Percentiles rank a stretch among this genome's conserved stretches.
These are phyloP conservation scores for Peziza echinospora DNA, from an alignment of 495 filamentous ascomycete genomes.

Conservation along the genomic window DNA sequence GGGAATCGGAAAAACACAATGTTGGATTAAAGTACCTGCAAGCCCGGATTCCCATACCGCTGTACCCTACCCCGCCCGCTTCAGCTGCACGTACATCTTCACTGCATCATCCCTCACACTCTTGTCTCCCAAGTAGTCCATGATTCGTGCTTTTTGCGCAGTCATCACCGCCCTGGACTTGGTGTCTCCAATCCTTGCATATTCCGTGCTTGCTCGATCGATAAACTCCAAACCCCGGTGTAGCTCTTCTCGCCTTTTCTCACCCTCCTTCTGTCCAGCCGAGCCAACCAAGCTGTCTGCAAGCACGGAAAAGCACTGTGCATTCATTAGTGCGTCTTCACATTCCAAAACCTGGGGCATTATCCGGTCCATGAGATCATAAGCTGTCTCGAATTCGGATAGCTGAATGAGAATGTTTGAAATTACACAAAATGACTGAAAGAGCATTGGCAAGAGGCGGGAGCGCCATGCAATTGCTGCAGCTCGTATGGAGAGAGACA, in stretches of 20 bases:
- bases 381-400: constrained; percentile 51
- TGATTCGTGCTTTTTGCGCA: constrained; percentile 66
- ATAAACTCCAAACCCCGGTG: constrained; percentile 43
- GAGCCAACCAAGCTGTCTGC: constrained; percentile 70
- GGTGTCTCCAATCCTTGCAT: constrained; percentile 50
- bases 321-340: constrained; percentile 41
- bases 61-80: constrained; percentile 5
- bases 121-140: constrained; percentile 50
- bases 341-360: constrained; percentile 69
- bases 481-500: constrained; percentile 62
- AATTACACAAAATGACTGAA: constrained; percentile 52
- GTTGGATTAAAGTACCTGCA: no score
- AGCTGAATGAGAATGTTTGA: constrained; percentile 46
- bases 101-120: constrained; percentile 41
- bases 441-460: constrained; percentile 48
- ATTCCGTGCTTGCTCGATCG: constrained; percentile 42
- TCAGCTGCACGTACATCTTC: constrained; percentile 16
- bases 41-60: no score
- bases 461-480: constrained; percentile 54
- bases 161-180: constrained; percentile 60
- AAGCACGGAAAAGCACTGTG: constrained; percentile 47
- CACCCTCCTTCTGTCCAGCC: constrained; percentile 25
- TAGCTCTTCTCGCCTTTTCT: constrained; percentile 34
- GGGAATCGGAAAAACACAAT: no score
- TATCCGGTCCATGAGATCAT: constrained; percentile 43